Conservation (phyloP, 805 yeast genomes). For the Limtongia smithiae region DNA sequence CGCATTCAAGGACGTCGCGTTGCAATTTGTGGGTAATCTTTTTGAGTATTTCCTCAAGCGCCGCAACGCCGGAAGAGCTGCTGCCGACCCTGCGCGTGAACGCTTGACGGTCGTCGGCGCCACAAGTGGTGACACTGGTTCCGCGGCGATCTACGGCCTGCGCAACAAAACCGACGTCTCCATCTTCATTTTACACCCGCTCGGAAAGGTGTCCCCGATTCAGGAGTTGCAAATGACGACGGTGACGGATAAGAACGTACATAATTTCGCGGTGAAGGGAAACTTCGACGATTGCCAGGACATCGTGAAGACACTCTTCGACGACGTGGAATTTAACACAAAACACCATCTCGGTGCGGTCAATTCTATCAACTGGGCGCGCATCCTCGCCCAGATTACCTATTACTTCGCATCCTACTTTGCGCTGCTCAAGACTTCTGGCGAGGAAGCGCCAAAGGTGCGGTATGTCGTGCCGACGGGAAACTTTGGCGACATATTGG, state of each 20-base stretch:
- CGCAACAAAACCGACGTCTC: conserved; percentile 97
- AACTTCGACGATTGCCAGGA: conserved; percentile 99
- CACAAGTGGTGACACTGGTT: conserved; percentile 98
- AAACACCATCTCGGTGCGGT: conserved; percentile 96
- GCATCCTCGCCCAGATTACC: conserved; percentile 95
- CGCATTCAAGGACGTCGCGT: conserved; percentile 97
- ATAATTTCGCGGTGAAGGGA: conserved; percentile 91
- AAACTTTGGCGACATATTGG: conserved; percentile 96
- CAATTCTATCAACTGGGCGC: conserved; percentile 98
- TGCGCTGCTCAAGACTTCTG: conserved; percentile 44
- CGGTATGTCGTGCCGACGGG: conserved; percentile 96
- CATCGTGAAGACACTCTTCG: conserved; percentile 87
- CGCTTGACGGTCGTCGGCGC: conserved; percentile 97
- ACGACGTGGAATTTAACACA: conserved; percentile 80
- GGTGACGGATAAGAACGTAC: conserved; percentile 86
- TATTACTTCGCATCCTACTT: conserved; percentile 93
- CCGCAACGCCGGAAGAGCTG: conserved; percentile 54
- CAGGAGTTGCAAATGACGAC: conserved; percentile 99
- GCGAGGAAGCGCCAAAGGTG: conserved; percentile 45
- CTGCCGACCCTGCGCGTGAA: conserved; percentile 48
- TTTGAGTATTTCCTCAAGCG: conserved; percentile 88
- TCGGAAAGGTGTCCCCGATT: conserved; percentile 94
- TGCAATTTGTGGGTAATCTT: conserved; percentile 95
- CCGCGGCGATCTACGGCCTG: conserved; percentile 97
- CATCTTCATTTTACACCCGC: conserved; percentile 93